Base-by-base conservation (phyloP, 441 rosid genomes). In the Flueggea neowawraea region DNA sequence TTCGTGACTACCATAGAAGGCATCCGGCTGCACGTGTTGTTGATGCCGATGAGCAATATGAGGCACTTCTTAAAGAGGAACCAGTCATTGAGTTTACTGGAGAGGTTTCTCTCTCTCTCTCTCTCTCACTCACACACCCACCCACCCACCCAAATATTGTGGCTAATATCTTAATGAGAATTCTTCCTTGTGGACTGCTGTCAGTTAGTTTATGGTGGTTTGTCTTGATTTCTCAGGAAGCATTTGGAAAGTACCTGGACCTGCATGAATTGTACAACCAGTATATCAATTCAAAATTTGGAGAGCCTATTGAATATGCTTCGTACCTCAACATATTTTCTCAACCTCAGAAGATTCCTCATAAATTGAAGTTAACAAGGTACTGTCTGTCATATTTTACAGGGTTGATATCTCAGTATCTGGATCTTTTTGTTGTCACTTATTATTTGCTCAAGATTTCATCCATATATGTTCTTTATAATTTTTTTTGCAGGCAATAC, bases 1-100 rank as follows among this genome's bases (percentile, higher is more conserved):
- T 92, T 57, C 97, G 98, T 33, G 98, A 92, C 61, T 95, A 92
- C 70, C 97, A 95, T 58, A 88, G 83, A 77, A 90, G 71, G 77
- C 88, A 95, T 73, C 92, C 95, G 0, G 87, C 95, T 69, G 96
- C 95, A 6, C 92, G 83, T 14, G 83, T 87, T 52, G 83, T 87
- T 63, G 98, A 90, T 80, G 71, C 79, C 32, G 76, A 69, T 45
- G 97, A 86, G 61, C 96, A 90, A 72, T 66, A 75, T 49, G 99
- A 95, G 72, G 85, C 57, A 28, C 71, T 80, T 28, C 87, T 88
- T 61, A 92, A 92, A 69, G 98, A 88, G 70, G 99, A 95, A 63
- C 98, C 91, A 3, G 68, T 65, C 28, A 72, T 95, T 60, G 84
- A 86, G 66, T 95, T 95, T 77, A 90, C 96, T 48, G 99, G 99